phyloP scores from a whole-genome alignment of 164 flowering plant species.

The Vitis labrusca region DNA sequence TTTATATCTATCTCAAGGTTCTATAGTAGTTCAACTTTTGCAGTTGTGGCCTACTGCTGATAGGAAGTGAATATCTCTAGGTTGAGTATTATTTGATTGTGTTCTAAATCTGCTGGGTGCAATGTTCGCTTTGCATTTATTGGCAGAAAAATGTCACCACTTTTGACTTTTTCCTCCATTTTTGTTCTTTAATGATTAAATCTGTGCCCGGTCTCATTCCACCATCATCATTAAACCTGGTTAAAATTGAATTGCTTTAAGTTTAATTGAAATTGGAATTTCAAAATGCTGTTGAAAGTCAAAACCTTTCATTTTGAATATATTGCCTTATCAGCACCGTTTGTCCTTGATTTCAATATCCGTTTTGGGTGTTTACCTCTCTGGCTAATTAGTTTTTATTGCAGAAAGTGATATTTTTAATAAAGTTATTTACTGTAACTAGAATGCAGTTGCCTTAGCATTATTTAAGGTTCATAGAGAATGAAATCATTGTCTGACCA shows the following conservation, averaged over 20 bases:
- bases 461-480: not conserved
- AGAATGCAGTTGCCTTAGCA: not conserved
- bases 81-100: not conserved
- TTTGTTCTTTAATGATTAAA: not conserved
- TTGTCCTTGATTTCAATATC: not conserved
- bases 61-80: not conserved
- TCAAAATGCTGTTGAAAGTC: not conserved
- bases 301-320: not conserved
- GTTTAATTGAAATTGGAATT: not conserved
- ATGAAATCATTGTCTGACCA: conserved; percentile 10
- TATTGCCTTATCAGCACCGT: not conserved
- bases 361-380: too few relatives aligned
- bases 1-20: not conserved
- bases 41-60: not conserved
- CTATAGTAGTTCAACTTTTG: too few relatives aligned
- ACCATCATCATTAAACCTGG: not conserved
- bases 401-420: not conserved
- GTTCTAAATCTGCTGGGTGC: not conserved
- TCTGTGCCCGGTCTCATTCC: not conserved
- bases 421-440: not conserved
- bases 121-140: too few relatives aligned
- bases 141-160: too few relatives aligned
- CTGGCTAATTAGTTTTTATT: too few relatives aligned
- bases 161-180: not conserved
- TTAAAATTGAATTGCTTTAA: not conserved